A percentile compares a stretch with the other conserved stretches of the same genome.
These are phyloP conservation scores for Calonectria henricotiae DNA, from an alignment of 2,329 filamentous ascomycete genomes.

Conservation along the genomic window DNA sequence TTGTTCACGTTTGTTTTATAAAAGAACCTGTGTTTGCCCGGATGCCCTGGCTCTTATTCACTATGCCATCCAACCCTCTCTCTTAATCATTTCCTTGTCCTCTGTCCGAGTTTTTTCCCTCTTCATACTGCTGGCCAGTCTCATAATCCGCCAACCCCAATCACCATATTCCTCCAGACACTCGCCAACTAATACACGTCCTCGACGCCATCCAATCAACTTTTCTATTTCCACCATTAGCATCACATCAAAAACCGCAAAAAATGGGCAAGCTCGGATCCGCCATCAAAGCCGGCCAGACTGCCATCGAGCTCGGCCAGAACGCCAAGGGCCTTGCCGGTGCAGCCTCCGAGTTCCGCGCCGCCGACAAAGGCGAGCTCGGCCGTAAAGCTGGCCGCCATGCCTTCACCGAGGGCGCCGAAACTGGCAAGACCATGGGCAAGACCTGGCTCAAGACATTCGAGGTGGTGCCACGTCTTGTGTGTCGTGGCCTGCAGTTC, in stretches of 20 bases:
- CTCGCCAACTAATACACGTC: slow-evolving; percentile 1
- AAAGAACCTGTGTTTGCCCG: not conserved
- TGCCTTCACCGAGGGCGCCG: slow-evolving; percentile 57
- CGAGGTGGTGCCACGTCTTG: slow-evolving; percentile 65
- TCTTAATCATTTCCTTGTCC: slow-evolving; percentile 29
- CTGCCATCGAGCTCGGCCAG: slow-evolving; percentile 55
- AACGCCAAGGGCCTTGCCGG: slow-evolving; percentile 52
- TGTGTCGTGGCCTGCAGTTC: slow-evolving; percentile 79
- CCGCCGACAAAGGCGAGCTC: slow-evolving; percentile 56
- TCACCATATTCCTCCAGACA: not conserved
- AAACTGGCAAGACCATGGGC: slow-evolving; percentile 61
- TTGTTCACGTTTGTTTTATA: slow-evolving; percentile 12
- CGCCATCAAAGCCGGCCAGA: slow-evolving; percentile 57
- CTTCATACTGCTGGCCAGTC: slow-evolving; percentile 45
- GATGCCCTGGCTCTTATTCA: not conserved
- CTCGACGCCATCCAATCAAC: not conserved
- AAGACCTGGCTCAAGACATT: slow-evolving; percentile 65
- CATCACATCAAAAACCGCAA: not conserved
- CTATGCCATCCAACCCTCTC: slow-evolving; percentile 24
- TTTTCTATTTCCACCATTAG: not conserved
- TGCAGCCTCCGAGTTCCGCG: slow-evolving; percentile 53
- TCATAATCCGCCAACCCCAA: slow-evolving; percentile 15
- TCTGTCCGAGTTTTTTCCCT: slow-evolving; percentile 15
- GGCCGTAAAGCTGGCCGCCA: slow-evolving; percentile 55
- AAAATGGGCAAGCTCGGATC: slow-evolving; percentile 54